Evolutionary conservation across 495 filamentous ascomycete species (phyloP), one percentile per base, ranked within the genome.

Genomic region (Annulohypoxylon maeteangense): DNA sequence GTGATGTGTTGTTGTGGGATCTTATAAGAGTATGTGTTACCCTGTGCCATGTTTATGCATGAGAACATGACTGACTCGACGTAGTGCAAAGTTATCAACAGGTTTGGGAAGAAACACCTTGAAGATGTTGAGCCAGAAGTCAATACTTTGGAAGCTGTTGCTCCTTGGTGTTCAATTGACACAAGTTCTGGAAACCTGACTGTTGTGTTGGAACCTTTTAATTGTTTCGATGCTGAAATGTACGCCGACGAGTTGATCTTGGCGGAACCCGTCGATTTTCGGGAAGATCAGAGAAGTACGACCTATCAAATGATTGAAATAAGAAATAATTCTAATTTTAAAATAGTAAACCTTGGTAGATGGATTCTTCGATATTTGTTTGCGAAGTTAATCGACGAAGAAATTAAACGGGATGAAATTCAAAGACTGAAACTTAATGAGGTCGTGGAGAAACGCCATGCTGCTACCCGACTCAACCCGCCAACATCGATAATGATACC

Each of bases 1-100:
- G 95, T 16, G 95, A 98, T 77, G 94, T 99, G n/a, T 82, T 96
- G 44, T 80, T 99, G 71, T 99, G 95, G 95, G 96, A 99, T 84
- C 80, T 99, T 27, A 82, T 98, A 25, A 87, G 90, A 83, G 93
- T 94, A 82, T 65, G 75, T 70, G 14, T 38, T 34, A 45, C 50
- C 27, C 0, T 62, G 7, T 22, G 11, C 54, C 22, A 18, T 56
- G 51, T 22, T 48, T 23, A 29, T 2, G 27, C 27, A 6, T 29
- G 6, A 29, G 48, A 53, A 20, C 61, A 75, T 23, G 29, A 76
- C 68, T 69, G 60, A 67, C 22, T 4, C 22, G 31, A 29, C 60
- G 32, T 62, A 96, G 91, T 99, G 96, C 79, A 81, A 90, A 67
- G 92, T 93, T 0, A 87, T 98, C 44, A 84, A 92, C 78, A 90